These are phyloP conservation scores for Ramaria sp. DNA, from an alignment of 768 basidiomycete genomes.

Conservation along the genomic window DNA sequence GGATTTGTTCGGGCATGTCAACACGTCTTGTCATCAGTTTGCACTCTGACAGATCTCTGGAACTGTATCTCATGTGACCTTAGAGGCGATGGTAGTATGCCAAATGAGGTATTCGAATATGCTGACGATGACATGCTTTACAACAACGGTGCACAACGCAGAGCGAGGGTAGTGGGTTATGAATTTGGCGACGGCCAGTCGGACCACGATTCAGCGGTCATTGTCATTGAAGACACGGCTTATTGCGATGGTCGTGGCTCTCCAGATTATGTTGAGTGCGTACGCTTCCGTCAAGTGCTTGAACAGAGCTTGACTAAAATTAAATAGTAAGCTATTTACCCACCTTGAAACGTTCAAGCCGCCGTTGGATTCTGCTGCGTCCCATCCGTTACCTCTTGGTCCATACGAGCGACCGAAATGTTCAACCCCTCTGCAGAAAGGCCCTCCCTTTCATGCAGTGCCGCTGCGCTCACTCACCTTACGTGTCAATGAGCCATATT, in stretches of 20 bases:
- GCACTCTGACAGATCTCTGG: conserved; percentile 57
- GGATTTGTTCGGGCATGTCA: conserved; percentile 54
- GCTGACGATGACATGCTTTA: not conserved
- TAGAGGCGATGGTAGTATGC: conserved; percentile 30
- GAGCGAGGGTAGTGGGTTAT: conserved; percentile 6
- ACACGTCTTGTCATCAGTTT: conserved; percentile 59
- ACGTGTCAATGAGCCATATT: conserved; percentile 67
- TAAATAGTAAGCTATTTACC: conserved; percentile 35
- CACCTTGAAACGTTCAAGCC: conserved; percentile 25
- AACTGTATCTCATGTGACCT: conserved; percentile 51
- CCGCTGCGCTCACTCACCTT: conserved; percentile 43
- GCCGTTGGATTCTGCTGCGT: conserved; percentile 12
- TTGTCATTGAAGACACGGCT: conserved; percentile 50
- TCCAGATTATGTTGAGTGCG: conserved; percentile 51
- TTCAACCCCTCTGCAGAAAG: conserved; percentile 21
- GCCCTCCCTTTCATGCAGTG: conserved; percentile 37
- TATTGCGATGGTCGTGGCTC: conserved; percentile 44
- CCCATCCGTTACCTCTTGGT: not conserved
- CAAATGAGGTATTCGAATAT: conserved; percentile 28
- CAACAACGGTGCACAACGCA: not conserved
- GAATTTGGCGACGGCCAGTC: not conserved
- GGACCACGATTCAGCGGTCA: conserved; percentile 19
- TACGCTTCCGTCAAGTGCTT: conserved; percentile 9
- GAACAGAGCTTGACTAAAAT: not conserved
- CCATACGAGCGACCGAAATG: conserved; percentile 15